Evolutionary conservation across 768 basidiomycete genomes (phyloP).

Genomic region (Fibroporia radiculosa): DNA sequence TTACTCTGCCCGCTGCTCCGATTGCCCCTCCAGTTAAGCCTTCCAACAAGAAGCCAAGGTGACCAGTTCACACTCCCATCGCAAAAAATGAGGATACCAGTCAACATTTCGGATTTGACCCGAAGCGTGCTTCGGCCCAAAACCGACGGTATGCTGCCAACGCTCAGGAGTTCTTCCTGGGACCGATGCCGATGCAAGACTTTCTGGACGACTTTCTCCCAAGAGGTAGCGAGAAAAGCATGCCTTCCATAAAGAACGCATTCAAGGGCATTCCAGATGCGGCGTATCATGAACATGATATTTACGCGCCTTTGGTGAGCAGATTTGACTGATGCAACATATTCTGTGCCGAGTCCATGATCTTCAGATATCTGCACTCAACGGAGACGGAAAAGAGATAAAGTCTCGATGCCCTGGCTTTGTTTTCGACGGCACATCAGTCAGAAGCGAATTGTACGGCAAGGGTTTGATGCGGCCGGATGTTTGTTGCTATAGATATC

Average conservation of each 20-base stretch:
- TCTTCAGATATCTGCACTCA: not conserved
- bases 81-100: not conserved
- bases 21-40: no score
- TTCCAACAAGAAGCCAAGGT: no score
- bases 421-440: not conserved
- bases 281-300: not conserved
- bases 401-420: slow-evolving; percentile 5
- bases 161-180: not conserved
- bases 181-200: slow-evolving; percentile 7
- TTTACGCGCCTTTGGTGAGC: not conserved
- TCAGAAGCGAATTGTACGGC: not conserved
- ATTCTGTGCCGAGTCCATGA: not conserved
- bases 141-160: not conserved
- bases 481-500: slow-evolving; percentile 1
- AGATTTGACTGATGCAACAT: not conserved
- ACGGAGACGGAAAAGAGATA: not conserved
- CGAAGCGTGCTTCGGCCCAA: not conserved
- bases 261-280: not conserved
- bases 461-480: slow-evolving; percentile 4
- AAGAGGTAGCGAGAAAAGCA: not conserved
- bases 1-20: not conserved
- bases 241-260: not conserved
- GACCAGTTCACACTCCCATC: no score
- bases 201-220: slow-evolving; percentile 3
- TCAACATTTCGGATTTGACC: not conserved